A percentile compares a stretch with the other conserved stretches of the same genome.
phyloP scores from a whole-genome alignment of 495 filamentous ascomycete species.

The Neurospora discreta region DNA sequence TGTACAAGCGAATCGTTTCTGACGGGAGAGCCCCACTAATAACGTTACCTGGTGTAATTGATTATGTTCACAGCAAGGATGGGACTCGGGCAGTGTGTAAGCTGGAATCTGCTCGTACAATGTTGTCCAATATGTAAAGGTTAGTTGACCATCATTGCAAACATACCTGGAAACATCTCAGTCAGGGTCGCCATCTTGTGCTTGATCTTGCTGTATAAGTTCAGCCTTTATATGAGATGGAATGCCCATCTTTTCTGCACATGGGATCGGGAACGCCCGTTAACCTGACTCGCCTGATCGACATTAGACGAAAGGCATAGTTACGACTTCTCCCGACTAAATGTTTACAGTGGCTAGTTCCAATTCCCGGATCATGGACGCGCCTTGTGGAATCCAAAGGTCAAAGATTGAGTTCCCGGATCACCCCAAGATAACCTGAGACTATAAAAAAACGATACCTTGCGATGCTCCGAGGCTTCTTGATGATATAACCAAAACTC shows the following conservation, averaged over 20 bases:
- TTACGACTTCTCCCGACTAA: not conserved
- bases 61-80: not conserved
- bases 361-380: not conserved
- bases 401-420: not conserved
- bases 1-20: not conserved
- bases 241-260: not conserved
- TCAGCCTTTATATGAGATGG: not conserved
- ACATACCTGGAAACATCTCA: not conserved
- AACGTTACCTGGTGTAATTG: not conserved
- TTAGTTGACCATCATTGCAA: not conserved
- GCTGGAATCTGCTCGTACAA: not conserved
- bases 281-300: not conserved
- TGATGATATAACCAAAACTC: not conserved
- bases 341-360: not conserved
- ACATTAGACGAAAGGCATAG: not conserved
- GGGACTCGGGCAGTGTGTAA: not conserved
- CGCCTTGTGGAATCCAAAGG: not conserved
- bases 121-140: not conserved
- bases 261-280: not conserved
- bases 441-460: not conserved
- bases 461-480: not conserved
- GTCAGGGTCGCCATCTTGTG: not conserved
- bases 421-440: not conserved
- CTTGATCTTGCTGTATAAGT: not conserved
- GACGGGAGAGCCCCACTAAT: not conserved